phyloP scores from a whole-genome alignment of 2,329 filamentous ascomycete genomes.

The Aspergillus glaucus region DNA sequence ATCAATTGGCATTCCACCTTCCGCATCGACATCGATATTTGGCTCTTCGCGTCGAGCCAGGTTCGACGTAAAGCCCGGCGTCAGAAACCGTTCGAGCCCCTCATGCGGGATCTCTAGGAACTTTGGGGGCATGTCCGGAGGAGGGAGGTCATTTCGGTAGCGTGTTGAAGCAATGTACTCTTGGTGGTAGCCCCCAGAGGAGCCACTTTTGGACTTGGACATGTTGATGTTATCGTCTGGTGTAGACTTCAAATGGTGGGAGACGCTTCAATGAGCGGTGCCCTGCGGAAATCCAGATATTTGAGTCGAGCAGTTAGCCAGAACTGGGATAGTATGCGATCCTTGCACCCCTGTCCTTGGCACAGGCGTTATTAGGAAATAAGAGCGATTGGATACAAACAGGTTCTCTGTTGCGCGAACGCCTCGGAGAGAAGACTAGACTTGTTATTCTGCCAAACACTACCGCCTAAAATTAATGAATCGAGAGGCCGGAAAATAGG shows the following conservation, averaged over 20 bases:
- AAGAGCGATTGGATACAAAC: background rate
- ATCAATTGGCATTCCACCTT: slow-evolving; percentile 95
- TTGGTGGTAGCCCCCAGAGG: slow-evolving; percentile 60
- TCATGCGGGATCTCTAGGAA: slow-evolving; percentile 95
- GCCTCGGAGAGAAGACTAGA: background rate
- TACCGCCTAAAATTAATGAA: slow-evolving; percentile 17
- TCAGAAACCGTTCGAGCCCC: slow-evolving; percentile 84
- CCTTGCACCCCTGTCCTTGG: background rate
- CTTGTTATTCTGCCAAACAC: slow-evolving; percentile 20
- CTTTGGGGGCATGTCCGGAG: slow-evolving; percentile 90
- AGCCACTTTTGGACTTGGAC: slow-evolving; percentile 36
- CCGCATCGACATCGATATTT: slow-evolving; percentile 95
- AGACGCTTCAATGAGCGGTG: background rate
- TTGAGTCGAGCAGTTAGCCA: background rate
- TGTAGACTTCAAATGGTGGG: background rate
- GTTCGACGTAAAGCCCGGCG: slow-evolving; percentile 80
- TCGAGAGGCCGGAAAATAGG: no score
- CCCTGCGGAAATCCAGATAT: background rate
- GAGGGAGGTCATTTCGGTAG: slow-evolving; percentile 92
- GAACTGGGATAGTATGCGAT: background rate
- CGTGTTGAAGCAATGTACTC: slow-evolving; percentile 95
- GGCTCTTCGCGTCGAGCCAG: slow-evolving; percentile 85
- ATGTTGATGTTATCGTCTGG: slow-evolving; percentile 14
- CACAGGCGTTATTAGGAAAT: background rate
- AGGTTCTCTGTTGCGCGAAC: background rate